Evolutionary conservation across 352 stramenopile species (phyloP).

Genomic region (Globisporangium nagaii): DNA sequence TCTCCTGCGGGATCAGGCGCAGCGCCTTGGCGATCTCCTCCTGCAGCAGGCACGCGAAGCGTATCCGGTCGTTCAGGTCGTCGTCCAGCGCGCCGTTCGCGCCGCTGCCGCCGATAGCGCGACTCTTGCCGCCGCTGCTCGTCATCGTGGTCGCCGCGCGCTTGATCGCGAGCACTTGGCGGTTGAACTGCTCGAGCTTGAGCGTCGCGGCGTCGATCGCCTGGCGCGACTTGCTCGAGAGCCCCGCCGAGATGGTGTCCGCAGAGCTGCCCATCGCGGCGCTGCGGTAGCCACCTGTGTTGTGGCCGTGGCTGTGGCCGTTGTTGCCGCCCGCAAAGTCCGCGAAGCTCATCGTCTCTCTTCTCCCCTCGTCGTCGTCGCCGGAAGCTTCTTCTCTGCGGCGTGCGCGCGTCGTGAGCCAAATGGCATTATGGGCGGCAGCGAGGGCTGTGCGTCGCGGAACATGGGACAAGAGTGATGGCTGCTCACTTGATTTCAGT

Average conservation of each 20-base stretch:
- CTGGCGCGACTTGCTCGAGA: conserved; percentile 34
- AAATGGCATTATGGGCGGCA: background rate
- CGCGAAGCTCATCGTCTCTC: conserved; percentile 48
- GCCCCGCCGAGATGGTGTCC: conserved; percentile 9
- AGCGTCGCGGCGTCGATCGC: conserved; percentile 62
- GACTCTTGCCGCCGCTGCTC: background rate
- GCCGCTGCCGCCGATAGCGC: background rate
- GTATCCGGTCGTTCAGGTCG: conserved; percentile 79
- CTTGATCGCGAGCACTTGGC: conserved; percentile 76
- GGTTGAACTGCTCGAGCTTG: conserved; percentile 83
- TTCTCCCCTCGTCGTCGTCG: background rate
- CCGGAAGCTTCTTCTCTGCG: background rate
- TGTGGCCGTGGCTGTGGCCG: background rate
- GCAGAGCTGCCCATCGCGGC: conserved; percentile 7
- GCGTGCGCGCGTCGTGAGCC: background rate
- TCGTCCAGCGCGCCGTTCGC: conserved; percentile 40
- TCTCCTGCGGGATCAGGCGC: conserved; percentile 46
- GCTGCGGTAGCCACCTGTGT: conserved; percentile 8
- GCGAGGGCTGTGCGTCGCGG: too few relatives aligned
- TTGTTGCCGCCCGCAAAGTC: conserved; percentile 37
- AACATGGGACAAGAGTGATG: background rate
- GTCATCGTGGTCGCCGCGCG: conserved; percentile 25
- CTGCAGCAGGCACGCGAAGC: conserved; percentile 76
- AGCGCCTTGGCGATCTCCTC: conserved; percentile 73
- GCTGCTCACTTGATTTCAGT: too few relatives aligned